These are phyloP conservation scores for Aureobasidium sp. DNA, from an alignment of 2,329 filamentous ascomycete species.

Conservation along the genomic window DNA sequence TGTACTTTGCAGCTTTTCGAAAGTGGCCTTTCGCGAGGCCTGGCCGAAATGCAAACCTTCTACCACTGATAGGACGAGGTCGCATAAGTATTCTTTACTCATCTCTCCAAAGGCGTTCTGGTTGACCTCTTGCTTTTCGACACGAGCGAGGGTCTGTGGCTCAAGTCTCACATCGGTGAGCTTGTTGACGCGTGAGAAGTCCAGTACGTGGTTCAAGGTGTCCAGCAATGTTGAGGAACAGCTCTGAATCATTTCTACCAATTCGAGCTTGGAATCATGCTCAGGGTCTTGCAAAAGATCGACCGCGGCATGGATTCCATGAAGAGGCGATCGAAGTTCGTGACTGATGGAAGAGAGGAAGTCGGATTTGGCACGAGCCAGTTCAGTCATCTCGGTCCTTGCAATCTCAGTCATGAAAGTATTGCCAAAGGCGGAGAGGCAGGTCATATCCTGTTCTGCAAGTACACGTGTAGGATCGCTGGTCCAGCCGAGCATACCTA, in stretches of 20 bases:
- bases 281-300: constrained; percentile 37
- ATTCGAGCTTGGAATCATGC: constrained; percentile 28
- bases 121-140: neutral
- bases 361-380: constrained; percentile 29
- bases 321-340: constrained; percentile 25
- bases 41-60: constrained; percentile 5
- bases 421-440: constrained; percentile 39
- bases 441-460: constrained; percentile 3
- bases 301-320: constrained; percentile 20
- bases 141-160: neutral
- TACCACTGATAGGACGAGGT: neutral
- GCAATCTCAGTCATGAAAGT: constrained; percentile 50
- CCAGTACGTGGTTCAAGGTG: constrained; percentile 22
- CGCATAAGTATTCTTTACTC: neutral
- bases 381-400: constrained; percentile 37
- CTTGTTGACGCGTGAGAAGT: constrained; percentile 16
- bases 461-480: constrained; percentile 31
- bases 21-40: neutral
- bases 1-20: neutral
- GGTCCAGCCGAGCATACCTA: constrained; percentile 34
- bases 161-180: neutral
- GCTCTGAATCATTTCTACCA: constrained; percentile 36
- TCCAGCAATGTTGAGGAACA: constrained; percentile 39
- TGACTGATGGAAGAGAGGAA: constrained; percentile 35
- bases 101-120: neutral